Base-by-base conservation (phyloP, 352 stramenopile species). In the Globisporangium sylvaticum region DNA sequence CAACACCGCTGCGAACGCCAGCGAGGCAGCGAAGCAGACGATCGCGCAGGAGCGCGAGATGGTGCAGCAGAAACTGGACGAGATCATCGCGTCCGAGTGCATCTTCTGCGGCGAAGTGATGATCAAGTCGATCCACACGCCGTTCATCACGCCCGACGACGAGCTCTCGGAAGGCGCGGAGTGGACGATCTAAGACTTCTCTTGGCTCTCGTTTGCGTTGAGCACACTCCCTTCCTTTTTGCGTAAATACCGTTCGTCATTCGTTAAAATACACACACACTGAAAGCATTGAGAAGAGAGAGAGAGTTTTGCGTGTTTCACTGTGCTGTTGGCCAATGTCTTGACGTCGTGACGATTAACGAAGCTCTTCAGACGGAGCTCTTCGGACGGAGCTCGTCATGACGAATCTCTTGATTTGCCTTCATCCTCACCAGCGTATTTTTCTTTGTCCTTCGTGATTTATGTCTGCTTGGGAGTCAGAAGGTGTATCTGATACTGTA, bases 31-130 rank as follows among this genome's bases (percentile, higher is more conserved):
- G 2, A 91, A 93, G 73, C 86, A 94, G 64, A 88, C 69, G 10
- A 78, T 94, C 46, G 82, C 88, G 12, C 87, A 96, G 66, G 88
- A 95, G 65, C 83, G 87, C n/a, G 88, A 96, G 65, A 91, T 96
- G 80, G 79, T 97, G 46, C 88, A 97, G 78, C 81, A 95, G 59
- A 96, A 98, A 75, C 74, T 98, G 42, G 93, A 98, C 70, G 90
- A 96, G 58, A 97, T 97, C 72, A 89, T 98, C 42, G 93, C 94
- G 27, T 96, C 91, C 48, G 94, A 98, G 76, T 98, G 94, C 72
- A 90, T 97, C 69, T 96, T 98, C 66, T 98, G 94, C 70, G 93
- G 94, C 46, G 91, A 98, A 71, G 88, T 97, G 22, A 98, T 98
- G 94, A 97, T 98, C 73, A 94, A 97, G 74, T 98, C 91, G 56